Conservation (phyloP, 352 stramenopile species). For the Pythium rishiriense region DNA sequence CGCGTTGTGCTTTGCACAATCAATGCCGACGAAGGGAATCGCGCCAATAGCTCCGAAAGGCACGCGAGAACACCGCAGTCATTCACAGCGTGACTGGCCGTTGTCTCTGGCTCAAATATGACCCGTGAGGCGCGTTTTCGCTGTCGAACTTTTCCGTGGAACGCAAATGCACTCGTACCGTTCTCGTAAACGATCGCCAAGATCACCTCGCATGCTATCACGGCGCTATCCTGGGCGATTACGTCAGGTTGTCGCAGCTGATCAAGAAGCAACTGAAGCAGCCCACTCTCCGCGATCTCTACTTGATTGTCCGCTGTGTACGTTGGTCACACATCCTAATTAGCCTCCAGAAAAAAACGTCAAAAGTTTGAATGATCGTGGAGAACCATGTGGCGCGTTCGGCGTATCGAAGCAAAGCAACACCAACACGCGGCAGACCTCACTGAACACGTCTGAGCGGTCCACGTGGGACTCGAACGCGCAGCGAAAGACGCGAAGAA, state of each 20-base stretch:
- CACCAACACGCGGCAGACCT: slow-evolving; percentile 40
- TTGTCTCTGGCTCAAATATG: slow-evolving; percentile 35
- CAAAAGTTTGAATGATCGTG: not conserved
- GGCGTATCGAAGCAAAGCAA: slow-evolving; percentile 59
- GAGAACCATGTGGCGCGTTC: slow-evolving; percentile 35
- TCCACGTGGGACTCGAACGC: slow-evolving; percentile 33
- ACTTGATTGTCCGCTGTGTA: slow-evolving; percentile 66
- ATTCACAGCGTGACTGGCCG: slow-evolving; percentile 27
- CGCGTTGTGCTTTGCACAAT: slow-evolving; percentile 36
- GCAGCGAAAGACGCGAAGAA: slow-evolving; percentile 34
- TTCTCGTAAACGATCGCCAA: slow-evolving; percentile 47
- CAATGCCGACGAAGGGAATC: slow-evolving; percentile 21
- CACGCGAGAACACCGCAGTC: slow-evolving; percentile 27
- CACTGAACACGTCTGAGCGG: slow-evolving; percentile 32
- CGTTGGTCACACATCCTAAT: too few species aligned
- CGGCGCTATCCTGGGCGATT: slow-evolving; percentile 27
- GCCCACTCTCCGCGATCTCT: slow-evolving; percentile 37
- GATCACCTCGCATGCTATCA: slow-evolving; percentile 32
- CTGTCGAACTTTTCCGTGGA: too few species aligned
- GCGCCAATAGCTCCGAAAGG: slow-evolving; percentile 31
- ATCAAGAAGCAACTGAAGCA: slow-evolving; percentile 36
- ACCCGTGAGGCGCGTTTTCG: too few species aligned
- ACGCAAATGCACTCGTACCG: slow-evolving; percentile 25
- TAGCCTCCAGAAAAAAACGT: too few species aligned
- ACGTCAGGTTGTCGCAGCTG: slow-evolving; percentile 10